Base-by-base conservation (phyloP, 1,139 yeast species). In the Hanseniaspora uvarum region DNA sequence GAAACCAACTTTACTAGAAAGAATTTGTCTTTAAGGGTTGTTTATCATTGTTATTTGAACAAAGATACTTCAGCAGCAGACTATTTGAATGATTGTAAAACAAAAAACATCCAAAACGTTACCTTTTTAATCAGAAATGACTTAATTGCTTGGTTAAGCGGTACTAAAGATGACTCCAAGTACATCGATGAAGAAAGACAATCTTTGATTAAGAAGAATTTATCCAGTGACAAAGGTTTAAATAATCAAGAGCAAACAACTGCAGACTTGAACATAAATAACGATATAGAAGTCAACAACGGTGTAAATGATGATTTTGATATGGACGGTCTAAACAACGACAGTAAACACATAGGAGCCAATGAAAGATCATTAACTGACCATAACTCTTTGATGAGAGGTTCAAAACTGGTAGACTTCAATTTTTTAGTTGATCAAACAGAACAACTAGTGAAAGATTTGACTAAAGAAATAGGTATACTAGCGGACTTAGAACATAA, bases 51-150 rank as follows among this genome's bases (percentile, higher is more conserved):
- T 60, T 92, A 95, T 94, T 59, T 82, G 33, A 79, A 80, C 59
- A 81, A 78, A 57, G 88, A 86, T 56, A 74, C 84, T 37, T 78
- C 83, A 41, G 84, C 88, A 52, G 83, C 95, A 12, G 95, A 88
- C 56, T 89, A 92, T 65, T 78, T 87, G 59, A 77, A 81, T 24
- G 81, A 78, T 52, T 86, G 96, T 61, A 81, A 80, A 59, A 78
- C 77, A 54, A 71, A 76, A 52, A 77, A 79, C 4, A 75, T 89
- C 40, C 73, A 79, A 4, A 86, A 86, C 60, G 78, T 94, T 66
- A 81, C 87, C 58, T 89, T 92, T 65, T 71, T 86, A 66, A 95
- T 87, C 60, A 82, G 94, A 68, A 82, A 89, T 4, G 96, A 89
- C 63, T 75, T 92, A 59, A 74, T 82, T 52, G 78, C 87, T 21